Evolutionary conservation across 768 basidiomycete genomes (phyloP), one percentile per base, ranked within the genome.

Genomic region (Suillus ampliporus): DNA sequence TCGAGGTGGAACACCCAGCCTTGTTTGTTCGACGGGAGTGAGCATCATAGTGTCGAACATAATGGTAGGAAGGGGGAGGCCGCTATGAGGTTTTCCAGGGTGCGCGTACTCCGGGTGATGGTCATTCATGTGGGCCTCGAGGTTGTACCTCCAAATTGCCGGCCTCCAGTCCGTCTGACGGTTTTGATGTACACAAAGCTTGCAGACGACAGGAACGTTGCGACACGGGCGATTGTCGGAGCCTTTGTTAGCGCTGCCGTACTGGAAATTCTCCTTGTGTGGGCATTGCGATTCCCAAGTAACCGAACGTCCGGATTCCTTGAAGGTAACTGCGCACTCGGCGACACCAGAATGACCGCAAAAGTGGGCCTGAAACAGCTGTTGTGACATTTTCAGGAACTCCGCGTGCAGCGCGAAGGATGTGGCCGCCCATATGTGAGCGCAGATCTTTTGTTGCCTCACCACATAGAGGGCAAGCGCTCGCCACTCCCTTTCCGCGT

Each of bases 121-220:
- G 8, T 34, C n/a, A 34, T 48, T 47, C 15, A 60, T 43, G 23
- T 60, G 59, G 19, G 46, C 34, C 44, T 56, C 44, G 34, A 62
- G 44, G 37, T 62, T 62, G 23, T 62, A 62, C 21, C 46, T 41
- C 61, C 61, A 62, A 15, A 57, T n/a, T 10, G 43, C 61, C 15
- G 9, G 21, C 26, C 26, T 21, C 10, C 21, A n/a, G 34, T 57
- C 28, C 1, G n/a, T 50, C 28, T 57, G 44, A 23, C n/a, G 44
- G 40, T 23, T 10, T 5, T 13, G 31, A 57, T 57, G 38, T n/a
- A 14, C 26, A n/a, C 53, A 57, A 9, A 62, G 41, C 13, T 7
- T 10, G 35, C 61, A 62, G n/a, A 56, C 8, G 6, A 62, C 17
- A 4, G 61, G 56, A 38, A 60, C 19, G 15, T 60, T 60, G 46